Evolutionary conservation across 805 yeast species (phyloP).

Genomic region (Sugiyamaella chiloensis): DNA sequence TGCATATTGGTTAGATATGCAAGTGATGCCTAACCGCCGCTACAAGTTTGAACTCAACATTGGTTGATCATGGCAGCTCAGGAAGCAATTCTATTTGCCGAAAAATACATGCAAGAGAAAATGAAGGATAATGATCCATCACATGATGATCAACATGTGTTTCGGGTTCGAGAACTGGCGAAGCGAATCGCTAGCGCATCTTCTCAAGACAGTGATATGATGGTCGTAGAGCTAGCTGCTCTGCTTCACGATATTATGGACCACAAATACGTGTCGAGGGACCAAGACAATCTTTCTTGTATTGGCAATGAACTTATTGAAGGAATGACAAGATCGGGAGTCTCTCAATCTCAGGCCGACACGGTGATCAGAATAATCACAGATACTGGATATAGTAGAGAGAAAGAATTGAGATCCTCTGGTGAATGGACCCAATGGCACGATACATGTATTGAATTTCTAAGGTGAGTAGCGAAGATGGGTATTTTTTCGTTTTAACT

Average conservation of each 20-base stretch:
- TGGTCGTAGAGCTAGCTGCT: constrained; percentile 33
- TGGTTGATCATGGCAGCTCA: neutral
- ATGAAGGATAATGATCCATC: constrained; percentile 33
- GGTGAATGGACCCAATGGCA: constrained; percentile 34
- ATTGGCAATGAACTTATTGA: constrained; percentile 3
- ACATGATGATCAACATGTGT: constrained; percentile 33
- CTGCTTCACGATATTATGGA: constrained; percentile 35
- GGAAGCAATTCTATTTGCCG: neutral
- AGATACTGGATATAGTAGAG: constrained; percentile 29
- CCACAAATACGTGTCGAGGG: constrained; percentile 29
- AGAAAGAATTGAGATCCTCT: constrained; percentile 24
- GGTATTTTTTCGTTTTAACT: neutral
- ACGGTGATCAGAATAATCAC: constrained; percentile 26
- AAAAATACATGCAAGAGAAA: neutral
- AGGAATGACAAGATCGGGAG: constrained; percentile 18
- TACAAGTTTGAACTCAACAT: neutral
- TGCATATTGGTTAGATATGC: no score
- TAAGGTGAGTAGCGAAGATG: constrained; percentile 23
- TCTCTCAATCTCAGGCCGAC: constrained; percentile 17
- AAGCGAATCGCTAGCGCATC: constrained; percentile 23
- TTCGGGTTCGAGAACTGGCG: constrained; percentile 32
- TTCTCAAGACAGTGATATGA: constrained; percentile 20
- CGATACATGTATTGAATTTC: constrained; percentile 30
- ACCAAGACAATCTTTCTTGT: constrained; percentile 13
- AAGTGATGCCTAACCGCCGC: no score